Evolutionary conservation across 768 basidiomycete species (phyloP), one percentile per base, ranked within the genome.

Genomic region (Dioszegia aurantiaca): DNA sequence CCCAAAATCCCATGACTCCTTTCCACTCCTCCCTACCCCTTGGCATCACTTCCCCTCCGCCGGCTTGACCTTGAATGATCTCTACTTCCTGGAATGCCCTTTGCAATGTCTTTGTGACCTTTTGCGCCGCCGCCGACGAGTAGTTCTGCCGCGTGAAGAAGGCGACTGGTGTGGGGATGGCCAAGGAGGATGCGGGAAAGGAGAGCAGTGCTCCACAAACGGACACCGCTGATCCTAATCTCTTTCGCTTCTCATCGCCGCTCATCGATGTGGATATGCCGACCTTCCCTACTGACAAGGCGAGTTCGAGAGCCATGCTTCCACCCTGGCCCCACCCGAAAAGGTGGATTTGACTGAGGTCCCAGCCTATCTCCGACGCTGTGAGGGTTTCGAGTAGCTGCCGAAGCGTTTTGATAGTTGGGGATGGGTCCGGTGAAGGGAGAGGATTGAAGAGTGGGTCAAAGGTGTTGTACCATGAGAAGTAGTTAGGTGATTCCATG

Each of bases 241-340:
- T 23, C 28, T 46, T 36, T 30, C 23, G 24, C 41, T 36, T 17
- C 14, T 48, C 55, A 12, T 19, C 30, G n/a, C 4, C 16, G 4
- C 27, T 39, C 14, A 27, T 16, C 24, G 27, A 19, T 43, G 42
- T 19, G 23, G 55, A 30, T 14, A 57, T 30, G 3, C 59, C 52
- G 24, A 58, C 36, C 37, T 62, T 33, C 14, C 63, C 65, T 1
- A 73, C 17, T 28, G 51, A 54, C 26, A 67, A 57, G 8, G 58
- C 71, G 12, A 76, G 44, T 39, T 76, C 73, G 1, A 74, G 58
- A 0, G 56, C 70, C 36, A 67, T 65, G 4, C 65, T 74, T 8
- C 73, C 73, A 1, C 71, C 75, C 51, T 74, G 70, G 43, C 68
- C 75, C 66, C 68, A 76, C 19, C 75, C 75, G 56, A 76, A 76